Conservation (phyloP, 306 rosid species). For the Elaeagnus macrophylla region DNA sequence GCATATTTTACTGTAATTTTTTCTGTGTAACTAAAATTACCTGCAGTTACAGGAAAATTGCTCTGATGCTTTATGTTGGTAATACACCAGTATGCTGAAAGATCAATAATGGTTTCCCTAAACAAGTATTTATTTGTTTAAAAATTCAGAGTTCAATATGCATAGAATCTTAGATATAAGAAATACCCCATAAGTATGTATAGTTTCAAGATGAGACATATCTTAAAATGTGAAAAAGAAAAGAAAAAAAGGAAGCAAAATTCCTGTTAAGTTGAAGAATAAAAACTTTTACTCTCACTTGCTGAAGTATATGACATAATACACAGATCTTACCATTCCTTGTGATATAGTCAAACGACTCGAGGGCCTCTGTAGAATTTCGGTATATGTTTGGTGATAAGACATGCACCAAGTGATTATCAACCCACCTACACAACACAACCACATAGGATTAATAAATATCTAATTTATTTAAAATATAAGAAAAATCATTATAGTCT, state of each 20-base stretch:
- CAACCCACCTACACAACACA: slow-evolving; percentile 71
- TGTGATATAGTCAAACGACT: slow-evolving; percentile 88
- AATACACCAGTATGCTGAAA: not conserved
- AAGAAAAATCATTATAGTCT: not conserved
- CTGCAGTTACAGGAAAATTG: slow-evolving; percentile 28
- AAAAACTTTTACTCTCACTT: too few species aligned
- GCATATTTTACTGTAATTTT: slow-evolving; percentile 77
- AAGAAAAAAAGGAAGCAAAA: too few species aligned
- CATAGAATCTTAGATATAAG: too few species aligned
- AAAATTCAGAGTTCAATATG: too few species aligned
- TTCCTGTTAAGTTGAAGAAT: too few species aligned
- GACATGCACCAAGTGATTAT: slow-evolving; percentile 81
- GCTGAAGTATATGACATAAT: not conserved
- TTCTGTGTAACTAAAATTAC: slow-evolving; percentile 72
- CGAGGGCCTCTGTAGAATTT: slow-evolving; percentile 81
- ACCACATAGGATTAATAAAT: not conserved
- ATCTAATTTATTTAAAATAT: not conserved
- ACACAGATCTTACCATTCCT: slow-evolving; percentile 50
- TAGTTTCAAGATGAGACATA: too few species aligned
- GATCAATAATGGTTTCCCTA: too few species aligned
- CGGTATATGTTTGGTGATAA: slow-evolving; percentile 87
- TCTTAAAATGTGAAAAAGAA: too few species aligned
- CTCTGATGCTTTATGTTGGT: slow-evolving; percentile 10
- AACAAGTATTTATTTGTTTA: too few species aligned
- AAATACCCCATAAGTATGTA: too few species aligned